Evolutionary conservation across 768 basidiomycete genomes (phyloP).

Genomic region (Lactarius deliciosus): DNA sequence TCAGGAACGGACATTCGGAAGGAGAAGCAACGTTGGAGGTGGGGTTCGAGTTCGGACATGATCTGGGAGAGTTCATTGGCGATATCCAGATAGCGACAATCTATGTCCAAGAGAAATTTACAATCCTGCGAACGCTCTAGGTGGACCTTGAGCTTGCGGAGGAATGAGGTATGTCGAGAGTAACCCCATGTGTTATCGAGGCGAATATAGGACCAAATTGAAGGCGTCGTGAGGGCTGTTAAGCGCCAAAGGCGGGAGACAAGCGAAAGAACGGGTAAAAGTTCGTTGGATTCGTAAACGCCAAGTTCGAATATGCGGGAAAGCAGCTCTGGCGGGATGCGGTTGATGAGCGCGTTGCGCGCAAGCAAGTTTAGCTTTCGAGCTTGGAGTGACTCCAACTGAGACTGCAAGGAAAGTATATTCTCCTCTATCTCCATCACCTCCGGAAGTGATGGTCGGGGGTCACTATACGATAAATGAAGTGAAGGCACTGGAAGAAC

Average conservation of each 20-base stretch:
- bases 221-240: conserved; percentile 32
- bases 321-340: conserved; percentile 35
- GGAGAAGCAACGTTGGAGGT: conserved; percentile 36
- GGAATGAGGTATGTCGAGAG: conserved; percentile 32
- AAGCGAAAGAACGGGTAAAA: conserved; percentile 31
- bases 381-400: conserved; percentile 32
- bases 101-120: conserved; percentile 35
- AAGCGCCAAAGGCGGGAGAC: conserved; percentile 35
- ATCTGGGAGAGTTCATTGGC: conserved; percentile 30
- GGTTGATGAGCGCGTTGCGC: conserved; percentile 32
- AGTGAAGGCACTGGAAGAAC: neutral
- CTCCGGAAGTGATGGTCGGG: conserved; percentile 31
- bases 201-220: conserved; percentile 36
- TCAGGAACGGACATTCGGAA: conserved; percentile 35
- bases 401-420: conserved; percentile 32
- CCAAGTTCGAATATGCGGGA: conserved; percentile 37
- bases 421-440: conserved; percentile 33
- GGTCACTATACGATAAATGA: conserved; percentile 31
- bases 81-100: conserved; percentile 33
- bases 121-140: conserved; percentile 35
- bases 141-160: conserved; percentile 32
- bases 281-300: conserved; percentile 32
- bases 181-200: conserved; percentile 34
- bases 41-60: conserved; percentile 33
- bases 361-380: conserved; percentile 32